Base-by-base conservation (phyloP, 1,284 basidiomycete genomes). In the Naganishia sp. region DNA sequence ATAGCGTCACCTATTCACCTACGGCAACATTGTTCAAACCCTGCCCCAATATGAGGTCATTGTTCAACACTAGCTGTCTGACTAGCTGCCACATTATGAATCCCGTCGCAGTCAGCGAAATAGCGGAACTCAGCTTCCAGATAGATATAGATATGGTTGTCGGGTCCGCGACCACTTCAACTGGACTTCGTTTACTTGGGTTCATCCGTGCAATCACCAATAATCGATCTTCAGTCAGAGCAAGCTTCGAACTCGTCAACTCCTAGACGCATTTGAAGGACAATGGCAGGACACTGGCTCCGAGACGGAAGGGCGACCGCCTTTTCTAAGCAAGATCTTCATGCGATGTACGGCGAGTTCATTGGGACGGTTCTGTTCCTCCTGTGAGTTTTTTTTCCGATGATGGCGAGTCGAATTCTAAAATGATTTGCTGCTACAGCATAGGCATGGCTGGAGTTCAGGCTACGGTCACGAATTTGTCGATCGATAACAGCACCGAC, bases 391-490 rank as follows among this genome's bases (percentile, higher is more conserved):
- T 17, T 17, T 2, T n/a, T 13, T 18, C 28, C 47, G 5, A 4
- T 6, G 23, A 35, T 5, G 4, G 23, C 18, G 17, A n/a, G 35
- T 31, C 17, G 18, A 5, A 31, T 3, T 3, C 25, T 32, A 4
- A n/a, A 2, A 23, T 55, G 28, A 28, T 5, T 28, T 28, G 28
- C 28, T 11, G 31, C 11, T 31, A 21, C 49, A 65, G 53, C 11
- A 51, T 61, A n/a, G 61, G 61, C 10, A 53, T 53, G 50, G 61
- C 61, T 17, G 61, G 55, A 3, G 72, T 74, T 1, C 74, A 74
- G 66, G 69, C 70, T 3, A 70, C 71, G n/a, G 65, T 68, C 1
- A 69, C 70, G 47, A 76, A 74, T 54, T 47, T 72, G n/a, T 49
- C 58, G 13, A 9, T 51, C 32, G 71, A 70, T 45, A 57, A 53